Percentiles rank a stretch among this genome's conserved stretches.
phyloP scores from a whole-genome alignment of 2,329 filamentous ascomycete genomes.

The Aspergillus sp. region DNA sequence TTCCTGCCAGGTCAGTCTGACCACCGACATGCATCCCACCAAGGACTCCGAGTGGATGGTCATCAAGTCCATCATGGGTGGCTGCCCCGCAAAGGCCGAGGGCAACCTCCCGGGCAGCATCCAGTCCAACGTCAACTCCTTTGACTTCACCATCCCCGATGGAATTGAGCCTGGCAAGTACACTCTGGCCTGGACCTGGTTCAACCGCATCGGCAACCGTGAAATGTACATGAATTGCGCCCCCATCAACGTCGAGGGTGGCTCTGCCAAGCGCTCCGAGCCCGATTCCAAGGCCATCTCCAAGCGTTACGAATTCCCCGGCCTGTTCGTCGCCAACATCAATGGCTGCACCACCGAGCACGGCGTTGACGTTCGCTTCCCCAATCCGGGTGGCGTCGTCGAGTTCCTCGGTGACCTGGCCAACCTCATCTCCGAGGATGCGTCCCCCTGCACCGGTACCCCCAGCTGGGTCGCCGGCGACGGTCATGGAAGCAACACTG shows the following conservation, averaged over 20 bases:
- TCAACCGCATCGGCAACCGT: slow-evolving; percentile 83
- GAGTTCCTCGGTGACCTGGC: slow-evolving; percentile 39
- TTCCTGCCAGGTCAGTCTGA: slow-evolving; percentile 81
- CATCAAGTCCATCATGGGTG: slow-evolving; percentile 77
- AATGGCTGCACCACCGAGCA: slow-evolving; percentile 49
- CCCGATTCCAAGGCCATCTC: slow-evolving; percentile 34
- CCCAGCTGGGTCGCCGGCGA: slow-evolving; percentile 26
- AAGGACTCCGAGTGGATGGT: slow-evolving; percentile 70
- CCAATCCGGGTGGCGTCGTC: slow-evolving; percentile 53
- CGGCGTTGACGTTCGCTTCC: slow-evolving; percentile 53
- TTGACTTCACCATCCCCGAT: slow-evolving; percentile 61
- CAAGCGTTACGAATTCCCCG: slow-evolving; percentile 54
- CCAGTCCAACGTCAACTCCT: slow-evolving; percentile 44
- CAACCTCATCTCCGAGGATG: slow-evolving; percentile 24
- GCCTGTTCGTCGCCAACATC: slow-evolving; percentile 69
- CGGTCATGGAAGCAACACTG: slow-evolving; percentile 15
- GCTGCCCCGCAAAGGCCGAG: slow-evolving; percentile 58
- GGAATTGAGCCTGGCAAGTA: slow-evolving; percentile 67
- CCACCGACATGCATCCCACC: slow-evolving; percentile 62
- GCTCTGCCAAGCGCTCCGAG: slow-evolving; percentile 35
- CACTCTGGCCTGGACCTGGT: slow-evolving; percentile 86
- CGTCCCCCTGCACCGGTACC: slow-evolving; percentile 20
- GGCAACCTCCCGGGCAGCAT: slow-evolving; percentile 51
- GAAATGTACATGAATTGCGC: slow-evolving; percentile 99
- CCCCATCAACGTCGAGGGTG: slow-evolving; percentile 54